Conservation (phyloP, 768 basidiomycete species). For the Cubamyces lactineus region DNA sequence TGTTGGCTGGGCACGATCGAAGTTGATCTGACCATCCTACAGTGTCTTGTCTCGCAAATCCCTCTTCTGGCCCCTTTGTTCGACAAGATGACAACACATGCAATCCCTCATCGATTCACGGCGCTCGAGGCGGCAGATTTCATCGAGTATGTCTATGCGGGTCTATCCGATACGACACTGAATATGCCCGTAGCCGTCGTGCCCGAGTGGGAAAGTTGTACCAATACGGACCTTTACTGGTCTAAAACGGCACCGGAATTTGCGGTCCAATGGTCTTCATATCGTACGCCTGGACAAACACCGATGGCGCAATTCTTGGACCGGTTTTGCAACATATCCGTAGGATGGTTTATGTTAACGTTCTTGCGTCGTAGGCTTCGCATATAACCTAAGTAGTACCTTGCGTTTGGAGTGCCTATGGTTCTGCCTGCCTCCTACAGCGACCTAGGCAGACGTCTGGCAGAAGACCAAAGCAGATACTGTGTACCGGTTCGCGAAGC, state of each 20-base stretch:
- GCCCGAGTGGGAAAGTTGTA: background rate
- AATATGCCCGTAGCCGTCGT: background rate
- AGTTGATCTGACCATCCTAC: no score
- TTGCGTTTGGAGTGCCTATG: no score
- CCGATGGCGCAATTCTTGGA: background rate
- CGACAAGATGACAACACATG: slow-evolving; percentile 13
- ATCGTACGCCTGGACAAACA: background rate
- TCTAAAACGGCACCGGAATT: background rate
- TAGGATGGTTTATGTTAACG: background rate
- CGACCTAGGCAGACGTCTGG: no score
- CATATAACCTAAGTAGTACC: background rate
- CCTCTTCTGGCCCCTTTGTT: slow-evolving; percentile 6
- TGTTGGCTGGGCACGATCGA: no score
- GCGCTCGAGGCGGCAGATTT: slow-evolving; percentile 3
- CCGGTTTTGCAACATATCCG: background rate
- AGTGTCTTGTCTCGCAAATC: background rate
- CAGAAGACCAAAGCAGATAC: no score
- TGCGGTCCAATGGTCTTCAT: background rate
- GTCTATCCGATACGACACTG: background rate
- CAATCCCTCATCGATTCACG: slow-evolving; percentile 5
- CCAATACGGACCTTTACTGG: background rate
- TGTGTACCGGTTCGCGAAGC: no score
- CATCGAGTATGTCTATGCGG: background rate
- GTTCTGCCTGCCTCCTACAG: no score
- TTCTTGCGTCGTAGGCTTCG: background rate